A percentile compares a stretch with the other conserved stretches of the same genome.
These are phyloP conservation scores for Cucumis cinereus DNA, from an alignment of 306 rosid genomes.

Conservation along the genomic window DNA sequence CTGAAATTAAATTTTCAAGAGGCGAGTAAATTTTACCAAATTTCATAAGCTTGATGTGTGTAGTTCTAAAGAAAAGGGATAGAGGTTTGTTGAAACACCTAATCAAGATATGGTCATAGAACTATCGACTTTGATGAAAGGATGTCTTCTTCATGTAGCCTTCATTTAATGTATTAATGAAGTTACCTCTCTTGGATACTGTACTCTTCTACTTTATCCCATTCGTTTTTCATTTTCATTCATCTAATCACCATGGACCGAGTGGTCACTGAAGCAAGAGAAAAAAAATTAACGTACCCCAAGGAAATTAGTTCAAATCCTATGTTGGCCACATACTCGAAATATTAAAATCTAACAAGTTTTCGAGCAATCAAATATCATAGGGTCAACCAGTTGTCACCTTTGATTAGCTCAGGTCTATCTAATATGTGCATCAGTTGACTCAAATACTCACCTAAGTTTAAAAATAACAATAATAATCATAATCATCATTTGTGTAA, in stretches of 20 bases:
- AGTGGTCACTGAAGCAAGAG: neutral
- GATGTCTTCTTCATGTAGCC: neutral
- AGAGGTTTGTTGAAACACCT: constrained; percentile 48
- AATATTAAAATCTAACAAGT: neutral
- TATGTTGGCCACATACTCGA: neutral
- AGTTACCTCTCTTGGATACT: neutral
- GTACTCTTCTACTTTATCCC: neutral
- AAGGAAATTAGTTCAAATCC: neutral
- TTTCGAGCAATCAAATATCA: neutral
- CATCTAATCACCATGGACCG: neutral
- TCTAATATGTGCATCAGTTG: neutral
- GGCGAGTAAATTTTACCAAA: constrained; percentile 35
- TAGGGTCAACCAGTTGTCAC: neutral
- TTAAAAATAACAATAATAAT: neutral
- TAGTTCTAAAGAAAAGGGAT: constrained; percentile 31
- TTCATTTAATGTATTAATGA: neutral
- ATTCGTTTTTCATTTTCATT: too few species aligned
- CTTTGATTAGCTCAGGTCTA: neutral
- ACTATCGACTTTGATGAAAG: neutral
- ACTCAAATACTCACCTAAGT: neutral
- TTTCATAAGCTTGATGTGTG: constrained; percentile 43
- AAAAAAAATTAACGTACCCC: neutral
- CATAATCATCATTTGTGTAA: neutral
- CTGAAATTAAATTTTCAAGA: constrained; percentile 42
- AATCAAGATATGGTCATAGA: constrained; percentile 35